These are phyloP conservation scores for Malus orientalis DNA, from an alignment of 306 rosid species.

Conservation along the genomic window DNA sequence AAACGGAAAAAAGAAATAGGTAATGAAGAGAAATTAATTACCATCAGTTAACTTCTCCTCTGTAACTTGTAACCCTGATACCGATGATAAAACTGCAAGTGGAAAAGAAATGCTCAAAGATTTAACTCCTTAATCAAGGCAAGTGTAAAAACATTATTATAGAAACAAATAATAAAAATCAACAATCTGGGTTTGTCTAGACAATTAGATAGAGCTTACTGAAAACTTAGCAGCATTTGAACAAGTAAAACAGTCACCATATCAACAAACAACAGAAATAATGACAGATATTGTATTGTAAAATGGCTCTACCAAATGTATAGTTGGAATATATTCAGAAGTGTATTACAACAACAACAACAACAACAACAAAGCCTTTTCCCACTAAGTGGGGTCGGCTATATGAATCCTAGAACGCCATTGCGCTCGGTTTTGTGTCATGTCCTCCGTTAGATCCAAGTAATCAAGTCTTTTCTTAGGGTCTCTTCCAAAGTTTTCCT, in stretches of 20 bases:
- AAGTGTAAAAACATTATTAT: not conserved
- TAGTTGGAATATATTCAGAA: not conserved
- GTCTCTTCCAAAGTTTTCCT: too few species aligned
- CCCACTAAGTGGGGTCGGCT: too few species aligned
- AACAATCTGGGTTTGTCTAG: not conserved
- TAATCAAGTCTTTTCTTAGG: too few species aligned
- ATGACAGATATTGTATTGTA: not conserved
- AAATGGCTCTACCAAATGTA: not conserved
- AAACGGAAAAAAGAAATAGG: not conserved
- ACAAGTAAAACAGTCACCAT: not conserved
- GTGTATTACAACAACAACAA: too few species aligned
- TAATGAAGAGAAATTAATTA: constrained; percentile 21
- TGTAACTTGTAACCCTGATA: constrained; percentile 64
- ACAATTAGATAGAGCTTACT: not conserved
- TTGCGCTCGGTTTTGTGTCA: too few species aligned
- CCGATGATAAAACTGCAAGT: constrained; percentile 70
- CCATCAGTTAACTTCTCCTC: constrained; percentile 50
- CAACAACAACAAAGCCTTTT: too few species aligned
- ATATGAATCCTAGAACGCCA: too few species aligned
- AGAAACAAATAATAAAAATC: not conserved
- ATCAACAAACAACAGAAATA: not conserved
- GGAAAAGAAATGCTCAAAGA: not conserved
- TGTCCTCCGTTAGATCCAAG: too few species aligned
- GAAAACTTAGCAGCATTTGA: not conserved
- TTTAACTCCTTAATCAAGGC: not conserved